Evolutionary conservation across 1,139 yeast genomes (phyloP), one percentile per base, ranked within the genome.

Genomic region (Zygotorulaspora mrakii): DNA sequence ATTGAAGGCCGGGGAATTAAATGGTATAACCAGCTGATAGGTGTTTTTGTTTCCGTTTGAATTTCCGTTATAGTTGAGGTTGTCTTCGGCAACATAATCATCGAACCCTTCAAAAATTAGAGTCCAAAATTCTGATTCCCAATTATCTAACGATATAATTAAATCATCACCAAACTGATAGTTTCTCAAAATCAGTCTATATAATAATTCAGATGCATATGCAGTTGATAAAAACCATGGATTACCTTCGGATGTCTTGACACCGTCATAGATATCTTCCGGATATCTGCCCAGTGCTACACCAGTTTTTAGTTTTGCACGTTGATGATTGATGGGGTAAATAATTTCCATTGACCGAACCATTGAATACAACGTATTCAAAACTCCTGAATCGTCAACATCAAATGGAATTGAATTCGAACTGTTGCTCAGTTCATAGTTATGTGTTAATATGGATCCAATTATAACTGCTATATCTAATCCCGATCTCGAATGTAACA

Each of bases 181-280:
- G 33, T 68, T 57, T 33, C 62, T 64, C 45, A 53, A 57, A 36
- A 67, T 64, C 46, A 62, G 55, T 49, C 64, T 70, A 59, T 65
- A 71, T 23, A 67, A 49, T 28, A 65, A 40, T 42, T 65, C 64
- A 1, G 94, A 74, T 1, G 91, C 89, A 2, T 91, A 71, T 0
- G 91, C 78, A 0, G 96, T 89, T 16, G 94, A 73, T 45, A 91
- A 74, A 59, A 89, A 89, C 98, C 97, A 91, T 2, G 98, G 97
- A 56, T 91, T 91, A 2, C 96, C 97, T 51, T 79, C 82, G 11
- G 82, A 71, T 0, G 74, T 69, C 0, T 79, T 81, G 45, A 73
- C 68, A 0, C 97, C 97, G 62, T 89, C 84, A 61, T 91, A 91
- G 9, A 83, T 64, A 64, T 91, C 98, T 57, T 89, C 97, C 0